These are phyloP conservation scores for Fistulifera pelliculosa DNA, from an alignment of 108 stramenopile genomes.

Conservation along the genomic window DNA sequence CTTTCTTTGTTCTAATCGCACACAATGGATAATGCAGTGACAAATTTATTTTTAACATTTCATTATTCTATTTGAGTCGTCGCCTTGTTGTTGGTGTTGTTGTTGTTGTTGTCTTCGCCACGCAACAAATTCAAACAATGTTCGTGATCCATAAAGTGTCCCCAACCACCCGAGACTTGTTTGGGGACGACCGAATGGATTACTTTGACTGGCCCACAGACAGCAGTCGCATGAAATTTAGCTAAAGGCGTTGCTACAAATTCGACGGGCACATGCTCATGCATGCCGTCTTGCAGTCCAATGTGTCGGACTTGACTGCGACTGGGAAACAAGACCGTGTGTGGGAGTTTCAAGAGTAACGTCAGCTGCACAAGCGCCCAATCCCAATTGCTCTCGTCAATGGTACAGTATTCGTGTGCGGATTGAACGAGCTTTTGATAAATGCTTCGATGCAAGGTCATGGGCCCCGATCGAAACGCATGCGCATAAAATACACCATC, in stretches of 20 bases:
- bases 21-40: no score
- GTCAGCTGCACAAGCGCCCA: constrained; percentile 40
- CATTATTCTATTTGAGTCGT: no score
- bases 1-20: no score
- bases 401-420: constrained; percentile 34
- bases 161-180: constrained; percentile 48
- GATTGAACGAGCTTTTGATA: constrained; percentile 17
- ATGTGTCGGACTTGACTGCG: constrained; percentile 37
- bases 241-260: neutral
- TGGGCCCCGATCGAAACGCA: constrained; percentile 26
- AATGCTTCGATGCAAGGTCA: constrained; percentile 31
- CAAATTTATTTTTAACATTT: no score
- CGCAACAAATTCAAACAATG: no score
- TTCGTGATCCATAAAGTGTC: constrained; percentile 42
- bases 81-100: no score
- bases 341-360: constrained; percentile 19
- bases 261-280: constrained; percentile 7
- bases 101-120: no score
- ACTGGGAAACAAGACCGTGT: constrained; percentile 22
- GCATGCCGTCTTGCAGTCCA: constrained; percentile 45
- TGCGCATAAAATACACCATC: neutral
- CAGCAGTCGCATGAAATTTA: neutral
- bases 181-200: neutral
- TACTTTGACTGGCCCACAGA: neutral
- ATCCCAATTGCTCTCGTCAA: constrained; percentile 63